Base-by-base conservation (phyloP, 2,329 filamentous ascomycete genomes). In the Gaeumannomyces tritici region DNA sequence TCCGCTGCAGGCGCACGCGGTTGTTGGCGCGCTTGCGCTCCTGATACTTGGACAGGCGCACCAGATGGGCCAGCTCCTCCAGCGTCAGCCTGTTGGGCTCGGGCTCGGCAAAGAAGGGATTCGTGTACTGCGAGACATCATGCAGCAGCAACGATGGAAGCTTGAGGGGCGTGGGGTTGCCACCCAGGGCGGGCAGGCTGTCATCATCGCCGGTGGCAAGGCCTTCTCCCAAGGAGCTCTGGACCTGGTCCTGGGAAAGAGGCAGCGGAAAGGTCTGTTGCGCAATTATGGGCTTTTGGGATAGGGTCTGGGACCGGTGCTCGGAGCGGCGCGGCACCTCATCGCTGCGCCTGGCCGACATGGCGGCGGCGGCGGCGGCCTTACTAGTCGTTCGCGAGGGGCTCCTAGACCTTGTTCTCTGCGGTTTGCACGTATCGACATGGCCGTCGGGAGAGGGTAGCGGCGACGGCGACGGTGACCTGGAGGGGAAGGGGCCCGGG, bases 1-100 rank as follows among this genome's bases (percentile, higher is more conserved):
- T 89, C 70, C 88, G 82, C 72, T 92, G 89, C 61, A 95, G 80
- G 63, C 89, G 87, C 66, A 89, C 80, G 67, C 90, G 83, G 57
- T 87, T 89, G 71, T 88, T 87, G 66, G 83, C 81, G 75, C 89
- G 85, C 79, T 90, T 89, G 79, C 89, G 88, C 79, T 91, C 88
- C 75, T 93, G 90, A 73, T 92, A 91, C 70, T 87, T 89, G 72
- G 89, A 89, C 65, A 92, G 79, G 65, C 89, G 86, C 66, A 91
- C 88, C 69, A 93, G 76, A 73, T 92, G 89, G 61, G 89, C 89
- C 67, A 93, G 83, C 74, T 93, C 89, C 70, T 90, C 86, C 65
- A 93, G 79, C 18, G 87, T 89, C 57, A 88, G 90, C 63, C 84
- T 83, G 57, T 88, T 84, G 61, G 80, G 80, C 65, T 88, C 84